Evolutionary conservation across 2,329 filamentous ascomycete genomes (phyloP).

Genomic region (Zymoseptoria crescenta): DNA sequence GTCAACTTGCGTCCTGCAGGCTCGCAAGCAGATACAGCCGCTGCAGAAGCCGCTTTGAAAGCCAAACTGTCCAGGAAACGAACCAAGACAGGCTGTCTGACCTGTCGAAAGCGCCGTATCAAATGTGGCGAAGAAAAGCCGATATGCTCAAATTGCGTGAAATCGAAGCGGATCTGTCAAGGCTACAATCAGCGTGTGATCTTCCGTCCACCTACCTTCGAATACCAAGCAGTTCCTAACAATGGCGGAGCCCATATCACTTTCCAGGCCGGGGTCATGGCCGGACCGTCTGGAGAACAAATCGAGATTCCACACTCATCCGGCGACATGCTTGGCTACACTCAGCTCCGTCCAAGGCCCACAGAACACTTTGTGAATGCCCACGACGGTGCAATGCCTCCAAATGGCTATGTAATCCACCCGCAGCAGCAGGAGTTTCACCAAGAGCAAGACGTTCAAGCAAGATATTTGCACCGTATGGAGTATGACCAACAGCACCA

Average conservation of each 20-base stretch:
- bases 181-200: conserved; percentile 75
- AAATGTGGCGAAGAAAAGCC: conserved; percentile 92
- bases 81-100: conserved; percentile 89
- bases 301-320: conserved; percentile 1
- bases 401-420: conserved; percentile 7
- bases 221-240: conserved; percentile 45
- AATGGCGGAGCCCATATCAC: conserved; percentile 29
- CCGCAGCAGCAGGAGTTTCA: conserved; percentile 4
- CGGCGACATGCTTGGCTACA: conserved; percentile 6
- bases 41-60: conserved; percentile 24
- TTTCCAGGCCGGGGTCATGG: conserved; percentile 25
- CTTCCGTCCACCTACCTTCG: conserved; percentile 65
- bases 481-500: neutral
- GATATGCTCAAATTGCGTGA: conserved; percentile 75
- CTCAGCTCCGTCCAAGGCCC: conserved; percentile 11
- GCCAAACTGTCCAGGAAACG: conserved; percentile 45
- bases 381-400: conserved; percentile 8
- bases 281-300: neutral
- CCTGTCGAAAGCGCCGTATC: conserved; percentile 88
- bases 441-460: neutral
- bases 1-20: neutral
- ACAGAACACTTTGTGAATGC: conserved; percentile 5
- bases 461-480: neutral
- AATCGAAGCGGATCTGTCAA: conserved; percentile 75
- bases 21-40: conserved; percentile 18